Percentiles rank a stretch among this genome's conserved stretches.
Conservation (phyloP, 192 early-diverging fungal genomes). For the Fimicolochytrium jonesii region DNA sequence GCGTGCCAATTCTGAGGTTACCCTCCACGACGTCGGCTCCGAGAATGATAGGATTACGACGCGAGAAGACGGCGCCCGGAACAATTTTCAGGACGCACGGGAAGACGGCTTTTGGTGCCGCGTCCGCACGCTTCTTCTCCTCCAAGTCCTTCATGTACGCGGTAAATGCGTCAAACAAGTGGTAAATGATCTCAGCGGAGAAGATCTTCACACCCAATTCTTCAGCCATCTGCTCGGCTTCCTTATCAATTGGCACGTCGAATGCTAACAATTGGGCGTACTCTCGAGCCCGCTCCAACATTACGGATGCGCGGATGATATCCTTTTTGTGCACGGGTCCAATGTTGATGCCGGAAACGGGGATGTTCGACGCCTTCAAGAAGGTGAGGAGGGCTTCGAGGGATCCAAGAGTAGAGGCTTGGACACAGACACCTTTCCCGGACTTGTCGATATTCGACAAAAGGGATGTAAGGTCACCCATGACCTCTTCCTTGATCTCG, state of each 20-base stretch:
- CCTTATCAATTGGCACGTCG: conserved; percentile 62
- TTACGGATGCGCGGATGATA: conserved; percentile 81
- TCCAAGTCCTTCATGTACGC: conserved; percentile 72
- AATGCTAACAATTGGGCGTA: conserved; percentile 55
- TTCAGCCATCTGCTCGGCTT: conserved; percentile 87
- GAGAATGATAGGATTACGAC: conserved; percentile 89
- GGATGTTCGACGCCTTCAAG: conserved; percentile 85
- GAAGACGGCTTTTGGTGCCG: conserved; percentile 88
- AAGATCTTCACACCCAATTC: conserved; percentile 89
- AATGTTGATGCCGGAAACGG: conserved; percentile 94
- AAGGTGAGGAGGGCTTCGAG: conserved; percentile 95
- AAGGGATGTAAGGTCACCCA: conserved; percentile 78
- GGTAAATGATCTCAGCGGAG: conserved; percentile 97
- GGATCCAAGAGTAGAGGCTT: conserved; percentile 96
- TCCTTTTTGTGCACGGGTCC: conserved; percentile 98
- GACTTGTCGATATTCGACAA: conserved; percentile 75
- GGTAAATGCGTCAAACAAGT: conserved; percentile 92
- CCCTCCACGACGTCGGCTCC: conserved; percentile 96
- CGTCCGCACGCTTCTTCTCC: conserved; percentile 85
- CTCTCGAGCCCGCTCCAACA: conserved; percentile 89
- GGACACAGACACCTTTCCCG: conserved; percentile 92
- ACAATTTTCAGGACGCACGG: conserved; percentile 90
- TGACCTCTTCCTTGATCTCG: conserved; percentile 90
- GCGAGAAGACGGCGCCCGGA: conserved; percentile 87
- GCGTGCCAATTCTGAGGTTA: conserved; percentile 80